phyloP scores from a whole-genome alignment of 2,329 filamentous ascomycete species.

The Plenodomus biglobosus region DNA sequence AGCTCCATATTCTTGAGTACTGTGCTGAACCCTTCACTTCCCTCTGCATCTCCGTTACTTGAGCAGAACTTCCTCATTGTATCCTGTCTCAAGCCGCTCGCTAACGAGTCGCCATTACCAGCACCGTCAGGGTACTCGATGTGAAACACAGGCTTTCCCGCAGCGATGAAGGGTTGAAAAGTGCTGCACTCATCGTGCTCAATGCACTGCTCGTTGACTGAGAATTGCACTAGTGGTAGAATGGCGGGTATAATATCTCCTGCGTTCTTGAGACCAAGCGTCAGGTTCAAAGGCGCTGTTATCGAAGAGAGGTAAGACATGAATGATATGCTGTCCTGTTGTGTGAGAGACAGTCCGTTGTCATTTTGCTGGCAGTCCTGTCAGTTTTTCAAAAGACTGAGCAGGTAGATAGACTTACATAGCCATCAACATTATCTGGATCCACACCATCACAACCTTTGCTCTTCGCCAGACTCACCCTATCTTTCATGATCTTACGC shows the following conservation, averaged over 20 bases:
- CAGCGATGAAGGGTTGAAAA: constrained; percentile 60
- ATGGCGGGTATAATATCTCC: constrained; percentile 59
- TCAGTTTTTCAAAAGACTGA: constrained; percentile 1
- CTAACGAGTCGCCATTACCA: constrained; percentile 16
- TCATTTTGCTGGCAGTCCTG: constrained; percentile 51
- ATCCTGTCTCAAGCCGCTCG: constrained; percentile 37
- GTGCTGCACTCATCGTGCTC: constrained; percentile 61
- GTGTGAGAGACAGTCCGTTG: constrained; percentile 63
- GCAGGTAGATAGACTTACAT: constrained; percentile 45
- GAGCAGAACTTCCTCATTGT: constrained; percentile 48
- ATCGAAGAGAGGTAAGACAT: constrained; percentile 61
- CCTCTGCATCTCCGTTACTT: constrained; percentile 36
- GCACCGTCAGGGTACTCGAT: constrained; percentile 67
- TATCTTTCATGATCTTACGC: constrained; percentile 63
- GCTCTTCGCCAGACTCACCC: constrained; percentile 59
- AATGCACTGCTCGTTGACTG: constrained; percentile 70
- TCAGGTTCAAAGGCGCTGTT: constrained; percentile 58
- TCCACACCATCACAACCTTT: constrained; percentile 71
- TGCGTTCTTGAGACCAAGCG: constrained; percentile 70
- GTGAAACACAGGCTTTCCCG: constrained; percentile 69
- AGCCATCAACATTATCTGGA: constrained; percentile 71
- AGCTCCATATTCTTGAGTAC: constrained; percentile 67
- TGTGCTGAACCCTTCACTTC: constrained; percentile 60
- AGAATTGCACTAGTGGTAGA: constrained; percentile 60
- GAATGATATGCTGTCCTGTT: constrained; percentile 59